phyloP scores from a whole-genome alignment of 2,329 filamentous ascomycete species.

The Sporothrix mexicana region DNA sequence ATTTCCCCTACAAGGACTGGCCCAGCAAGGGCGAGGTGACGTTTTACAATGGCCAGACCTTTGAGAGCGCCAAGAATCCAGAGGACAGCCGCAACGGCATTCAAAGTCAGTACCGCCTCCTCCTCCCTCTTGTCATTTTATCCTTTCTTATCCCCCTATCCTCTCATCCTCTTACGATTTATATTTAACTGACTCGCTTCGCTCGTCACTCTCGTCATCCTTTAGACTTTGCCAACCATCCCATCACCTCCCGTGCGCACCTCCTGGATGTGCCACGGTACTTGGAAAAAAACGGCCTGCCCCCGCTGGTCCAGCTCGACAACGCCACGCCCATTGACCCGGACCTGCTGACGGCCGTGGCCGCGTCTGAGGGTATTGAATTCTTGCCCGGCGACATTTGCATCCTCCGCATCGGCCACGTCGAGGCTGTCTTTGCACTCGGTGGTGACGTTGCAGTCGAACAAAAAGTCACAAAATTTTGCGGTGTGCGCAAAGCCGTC shows the following conservation, averaged over 20 bases:
- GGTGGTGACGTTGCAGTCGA: slow-evolving; percentile 6
- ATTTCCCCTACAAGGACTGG: slow-evolving; percentile 47
- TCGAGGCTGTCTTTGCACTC: slow-evolving; percentile 21
- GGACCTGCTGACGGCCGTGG: slow-evolving; percentile 1
- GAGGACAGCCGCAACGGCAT: slow-evolving; percentile 21
- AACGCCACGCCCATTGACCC: slow-evolving; percentile 23
- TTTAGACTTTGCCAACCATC: slow-evolving; percentile 26
- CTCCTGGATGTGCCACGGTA: slow-evolving; percentile 17
- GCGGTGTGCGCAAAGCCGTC: slow-evolving; percentile 25
- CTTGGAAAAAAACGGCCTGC: slow-evolving; percentile 19
- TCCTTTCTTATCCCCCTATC: too few species aligned
- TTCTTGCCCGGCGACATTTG: slow-evolving; percentile 19
- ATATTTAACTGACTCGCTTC: too few species aligned
- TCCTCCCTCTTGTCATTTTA: too few species aligned
- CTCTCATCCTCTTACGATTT: too few species aligned
- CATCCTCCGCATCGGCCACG: slow-evolving; percentile 23
- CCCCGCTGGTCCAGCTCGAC: slow-evolving; percentile 25
- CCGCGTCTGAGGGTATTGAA: neutral
- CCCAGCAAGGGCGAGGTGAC: slow-evolving; percentile 11
- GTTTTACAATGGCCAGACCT: slow-evolving; percentile 26
- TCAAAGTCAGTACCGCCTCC: too few species aligned
- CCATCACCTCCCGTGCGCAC: slow-evolving; percentile 24
- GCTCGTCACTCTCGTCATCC: too few species aligned
- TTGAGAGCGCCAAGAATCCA: slow-evolving; percentile 13
- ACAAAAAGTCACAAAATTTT: slow-evolving; percentile 17